Evolutionary conservation across 805 yeast species (phyloP).

Genomic region (Hemisphaericaspora nanyangensis): DNA sequence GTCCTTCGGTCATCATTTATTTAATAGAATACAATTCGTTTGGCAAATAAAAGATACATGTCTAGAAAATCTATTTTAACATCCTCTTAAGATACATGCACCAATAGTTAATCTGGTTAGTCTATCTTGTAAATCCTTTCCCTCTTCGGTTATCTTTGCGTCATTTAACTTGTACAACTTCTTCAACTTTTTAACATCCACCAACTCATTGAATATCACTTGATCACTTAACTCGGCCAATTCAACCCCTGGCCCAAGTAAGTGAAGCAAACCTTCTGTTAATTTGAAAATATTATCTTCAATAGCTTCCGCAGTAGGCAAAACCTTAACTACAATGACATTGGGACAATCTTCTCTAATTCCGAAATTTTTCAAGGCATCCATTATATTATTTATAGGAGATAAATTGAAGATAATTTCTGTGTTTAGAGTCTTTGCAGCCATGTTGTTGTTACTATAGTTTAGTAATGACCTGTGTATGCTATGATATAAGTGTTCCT

Average conservation of each 20-base stretch:
- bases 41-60: too few species aligned
- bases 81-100: constrained; percentile 48
- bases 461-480: constrained; percentile 60
- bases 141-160: constrained; percentile 14
- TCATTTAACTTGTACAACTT: constrained; percentile 37
- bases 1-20: too few species aligned
- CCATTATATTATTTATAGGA: constrained; percentile 68
- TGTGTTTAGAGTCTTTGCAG: constrained; percentile 66
- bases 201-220: constrained; percentile 5
- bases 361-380: constrained; percentile 70
- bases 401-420: constrained; percentile 68
- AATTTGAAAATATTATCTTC: constrained; percentile 22
- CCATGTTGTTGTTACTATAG: constrained; percentile 40
- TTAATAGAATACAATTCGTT: too few species aligned
- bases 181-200: constrained; percentile 28
- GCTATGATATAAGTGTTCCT: constrained; percentile 61
- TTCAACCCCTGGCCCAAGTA: not conserved
- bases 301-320: constrained; percentile 12
- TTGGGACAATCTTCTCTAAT: constrained; percentile 46
- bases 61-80: constrained; percentile 9
- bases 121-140: constrained; percentile 13
- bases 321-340: constrained; percentile 51
- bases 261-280: constrained; percentile 11
- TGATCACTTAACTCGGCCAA: constrained; percentile 9
- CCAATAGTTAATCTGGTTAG: constrained; percentile 44